A percentile compares a stretch with the other conserved stretches of the same genome.
phyloP scores from a whole-genome alignment of 2,329 filamentous ascomycete species.

The Aurifilum marmelostoma region DNA sequence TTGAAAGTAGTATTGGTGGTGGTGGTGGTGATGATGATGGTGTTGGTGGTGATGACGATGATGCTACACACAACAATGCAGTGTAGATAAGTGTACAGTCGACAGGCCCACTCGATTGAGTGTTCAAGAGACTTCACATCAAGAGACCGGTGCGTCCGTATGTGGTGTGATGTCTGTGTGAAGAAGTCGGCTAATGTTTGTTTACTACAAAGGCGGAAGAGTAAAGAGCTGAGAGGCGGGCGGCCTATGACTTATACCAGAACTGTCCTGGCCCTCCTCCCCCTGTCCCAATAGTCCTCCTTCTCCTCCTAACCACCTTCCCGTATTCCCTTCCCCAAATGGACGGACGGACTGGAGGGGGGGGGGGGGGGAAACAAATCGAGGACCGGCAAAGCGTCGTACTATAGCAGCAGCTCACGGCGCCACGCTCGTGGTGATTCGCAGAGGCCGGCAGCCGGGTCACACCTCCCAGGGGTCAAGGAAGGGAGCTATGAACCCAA shows the following conservation, averaged over 20 bases:
- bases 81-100: background rate
- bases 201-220: background rate
- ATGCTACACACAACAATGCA: background rate
- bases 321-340: background rate
- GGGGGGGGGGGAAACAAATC: too few species aligned
- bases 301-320: background rate
- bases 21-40: background rate
- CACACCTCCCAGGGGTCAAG: constrained; percentile 8
- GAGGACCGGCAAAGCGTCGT: background rate
- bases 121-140: background rate
- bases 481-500: background rate
- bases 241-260: background rate
- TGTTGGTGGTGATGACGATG: background rate
- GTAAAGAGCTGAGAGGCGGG: background rate
- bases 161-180: background rate
- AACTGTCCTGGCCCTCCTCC: background rate
- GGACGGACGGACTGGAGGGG: background rate
- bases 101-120: background rate
- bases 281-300: background rate
- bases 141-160: too few species aligned
- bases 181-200: background rate
- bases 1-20: too few species aligned
- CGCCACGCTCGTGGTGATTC: constrained; percentile 4
- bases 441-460: background rate
- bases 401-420: too few species aligned